Conservation (phyloP, 75 land plant species). For the Cupressus sempervirens region DNA sequence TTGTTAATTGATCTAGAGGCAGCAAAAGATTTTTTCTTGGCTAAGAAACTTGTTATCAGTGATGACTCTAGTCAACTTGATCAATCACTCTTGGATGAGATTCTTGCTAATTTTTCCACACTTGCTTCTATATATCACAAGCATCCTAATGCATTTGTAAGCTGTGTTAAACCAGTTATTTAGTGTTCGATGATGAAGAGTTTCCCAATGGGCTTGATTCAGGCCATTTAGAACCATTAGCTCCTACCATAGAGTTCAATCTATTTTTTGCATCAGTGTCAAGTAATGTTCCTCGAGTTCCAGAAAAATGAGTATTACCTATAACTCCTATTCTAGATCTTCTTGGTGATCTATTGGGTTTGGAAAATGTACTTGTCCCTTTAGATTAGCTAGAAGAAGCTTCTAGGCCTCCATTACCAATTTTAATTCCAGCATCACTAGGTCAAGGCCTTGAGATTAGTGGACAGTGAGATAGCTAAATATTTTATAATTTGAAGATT, state of each 20-base stretch:
- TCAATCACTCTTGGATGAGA: too few species aligned
- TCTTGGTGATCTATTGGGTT: too few species aligned
- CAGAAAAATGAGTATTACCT: conserved; percentile 34
- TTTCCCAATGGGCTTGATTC: conserved; percentile 74
- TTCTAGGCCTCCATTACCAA: conserved; percentile 84
- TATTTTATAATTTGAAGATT: too few species aligned
- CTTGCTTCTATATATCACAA: conserved; percentile 98
- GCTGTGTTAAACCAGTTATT: conserved; percentile 66
- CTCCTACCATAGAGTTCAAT: conserved; percentile 52
- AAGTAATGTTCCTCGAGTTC: conserved; percentile 24
- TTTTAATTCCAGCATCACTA: conserved; percentile 75
- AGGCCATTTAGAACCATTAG: conserved; percentile 75
- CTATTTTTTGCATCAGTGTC: conserved; percentile 37
- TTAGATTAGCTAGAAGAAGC: conserved; percentile 62
- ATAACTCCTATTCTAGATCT: conserved; percentile 75
- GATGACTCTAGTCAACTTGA: too few species aligned
- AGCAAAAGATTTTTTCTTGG: too few species aligned
- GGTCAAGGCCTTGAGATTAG: conserved; percentile 96
- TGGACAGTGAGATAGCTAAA: too few species aligned
- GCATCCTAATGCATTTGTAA: conserved; percentile 97
- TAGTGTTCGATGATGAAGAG: conserved; percentile 81
- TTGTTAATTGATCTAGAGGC: too few species aligned
- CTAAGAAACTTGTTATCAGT: too few species aligned
- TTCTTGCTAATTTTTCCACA: conserved; percentile 95
- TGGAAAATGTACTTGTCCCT: conserved; percentile 86